phyloP scores from a whole-genome alignment of 805 yeast genomes.

The Candida ovalis region DNA sequence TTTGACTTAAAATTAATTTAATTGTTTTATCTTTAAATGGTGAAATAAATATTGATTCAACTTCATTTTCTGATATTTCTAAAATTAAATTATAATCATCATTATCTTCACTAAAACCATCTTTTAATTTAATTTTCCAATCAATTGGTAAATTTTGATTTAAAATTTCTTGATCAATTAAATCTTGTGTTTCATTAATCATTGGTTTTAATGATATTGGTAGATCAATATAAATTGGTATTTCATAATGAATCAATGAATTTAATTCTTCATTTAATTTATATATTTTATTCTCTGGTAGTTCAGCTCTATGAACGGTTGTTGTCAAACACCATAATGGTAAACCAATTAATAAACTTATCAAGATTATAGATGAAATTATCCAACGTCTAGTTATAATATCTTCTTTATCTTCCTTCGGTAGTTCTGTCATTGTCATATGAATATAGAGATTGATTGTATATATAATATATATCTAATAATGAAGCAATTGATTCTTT shows the following conservation, averaged over 20 bases:
- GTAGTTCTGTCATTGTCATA: neutral
- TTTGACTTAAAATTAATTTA: constrained; percentile 29
- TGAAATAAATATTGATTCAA: constrained; percentile 31
- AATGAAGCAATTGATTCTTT: too few species aligned
- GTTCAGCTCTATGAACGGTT: constrained; percentile 54
- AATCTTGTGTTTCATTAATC: constrained; percentile 32
- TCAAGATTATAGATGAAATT: constrained; percentile 23
- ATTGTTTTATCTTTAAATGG: constrained; percentile 35
- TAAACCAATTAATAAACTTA: constrained; percentile 40
- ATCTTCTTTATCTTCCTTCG: constrained; percentile 2
- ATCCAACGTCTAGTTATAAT: constrained; percentile 17
- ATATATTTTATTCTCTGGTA: constrained; percentile 46
- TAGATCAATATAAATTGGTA: constrained; percentile 43
- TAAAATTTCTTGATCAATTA: constrained; percentile 29
- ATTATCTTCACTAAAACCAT: constrained; percentile 23
- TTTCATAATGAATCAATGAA: constrained; percentile 30
- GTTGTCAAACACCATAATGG: constrained; percentile 65
- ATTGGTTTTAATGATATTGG: constrained; percentile 31
- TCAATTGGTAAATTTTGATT: constrained; percentile 11
- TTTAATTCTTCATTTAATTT: constrained; percentile 11
- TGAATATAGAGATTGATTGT: neutral
- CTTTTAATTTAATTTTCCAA: constrained; percentile 32
- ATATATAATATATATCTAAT: too few species aligned
- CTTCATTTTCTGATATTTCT: constrained; percentile 27
- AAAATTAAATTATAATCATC: constrained; percentile 36